These are phyloP conservation scores for Cocos nucifera DNA, from an alignment of 176 grass and related monocot genomes.

Conservation along the genomic window DNA sequence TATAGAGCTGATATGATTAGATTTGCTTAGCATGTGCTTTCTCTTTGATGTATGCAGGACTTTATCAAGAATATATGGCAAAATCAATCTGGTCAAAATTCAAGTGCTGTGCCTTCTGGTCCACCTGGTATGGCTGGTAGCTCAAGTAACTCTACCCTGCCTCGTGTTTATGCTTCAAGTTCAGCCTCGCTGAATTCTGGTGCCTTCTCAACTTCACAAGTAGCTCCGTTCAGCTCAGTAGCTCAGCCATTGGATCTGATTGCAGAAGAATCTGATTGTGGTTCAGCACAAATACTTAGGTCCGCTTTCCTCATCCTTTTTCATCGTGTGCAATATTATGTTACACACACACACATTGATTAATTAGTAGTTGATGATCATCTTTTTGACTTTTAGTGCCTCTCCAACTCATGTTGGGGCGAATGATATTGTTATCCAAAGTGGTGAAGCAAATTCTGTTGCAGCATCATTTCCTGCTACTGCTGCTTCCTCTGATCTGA, in stretches of 20 bases:
- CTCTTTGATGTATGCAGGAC: conserved; percentile 45
- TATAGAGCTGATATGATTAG: no score
- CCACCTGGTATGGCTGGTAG: conserved; percentile 23
- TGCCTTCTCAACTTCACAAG: conserved; percentile 40
- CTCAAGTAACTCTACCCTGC: conserved; percentile 29
- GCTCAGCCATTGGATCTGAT: conserved; percentile 56
- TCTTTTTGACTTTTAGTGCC: conserved; percentile 36
- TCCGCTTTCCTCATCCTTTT: conserved; percentile 11
- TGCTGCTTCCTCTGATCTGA: conserved; percentile 48
- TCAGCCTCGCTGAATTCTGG: conserved; percentile 26
- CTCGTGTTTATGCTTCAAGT: conserved; percentile 65
- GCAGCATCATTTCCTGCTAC: conserved; percentile 40
- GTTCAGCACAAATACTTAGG: conserved; percentile 44
- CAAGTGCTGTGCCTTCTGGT: conserved; percentile 35
- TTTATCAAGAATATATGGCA: conserved; percentile 82
- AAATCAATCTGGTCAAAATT: conserved; percentile 62
- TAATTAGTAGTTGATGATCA: not conserved
- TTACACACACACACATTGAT: no score
- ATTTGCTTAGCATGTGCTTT: no score
- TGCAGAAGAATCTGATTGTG: conserved; percentile 39
- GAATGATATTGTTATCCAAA: conserved; percentile 37
- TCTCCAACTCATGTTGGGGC: conserved; percentile 31
- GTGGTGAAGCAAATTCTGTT: conserved; percentile 33
- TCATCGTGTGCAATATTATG: not conserved
- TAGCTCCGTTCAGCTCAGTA: conserved; percentile 28